These are phyloP conservation scores for Afroboletus lepidellus DNA, from an alignment of 1,284 basidiomycete genomes.

Conservation along the genomic window DNA sequence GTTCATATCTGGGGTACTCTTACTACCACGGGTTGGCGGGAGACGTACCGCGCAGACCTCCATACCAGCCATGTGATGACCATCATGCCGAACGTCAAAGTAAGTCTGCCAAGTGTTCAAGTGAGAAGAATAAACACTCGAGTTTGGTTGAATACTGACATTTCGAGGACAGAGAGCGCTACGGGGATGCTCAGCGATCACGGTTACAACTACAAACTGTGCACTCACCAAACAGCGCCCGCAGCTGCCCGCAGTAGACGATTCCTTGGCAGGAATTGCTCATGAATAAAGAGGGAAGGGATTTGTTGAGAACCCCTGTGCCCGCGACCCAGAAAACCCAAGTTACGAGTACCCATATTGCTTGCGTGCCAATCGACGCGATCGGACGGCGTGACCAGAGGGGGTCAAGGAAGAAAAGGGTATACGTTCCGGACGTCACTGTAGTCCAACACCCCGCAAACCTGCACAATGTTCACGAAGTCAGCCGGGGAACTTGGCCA, in stretches of 20 bases:
- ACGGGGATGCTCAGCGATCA: slow-evolving; percentile 11
- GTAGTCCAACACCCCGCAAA: slow-evolving; percentile 58
- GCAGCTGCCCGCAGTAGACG: slow-evolving; percentile 55
- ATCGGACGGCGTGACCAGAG: slow-evolving; percentile 48
- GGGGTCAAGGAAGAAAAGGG: slow-evolving; percentile 56
- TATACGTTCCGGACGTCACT: slow-evolving; percentile 47
- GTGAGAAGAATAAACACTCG: slow-evolving; percentile 5
- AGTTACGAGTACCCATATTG: slow-evolving; percentile 52
- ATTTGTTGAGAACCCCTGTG: slow-evolving; percentile 45
- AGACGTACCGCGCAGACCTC: slow-evolving; percentile 42
- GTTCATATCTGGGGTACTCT: slow-evolving; percentile 28
- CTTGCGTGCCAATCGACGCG: slow-evolving; percentile 55
- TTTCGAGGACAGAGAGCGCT: slow-evolving; percentile 47
- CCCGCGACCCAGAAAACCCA: slow-evolving; percentile 58
- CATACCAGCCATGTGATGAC: slow-evolving; percentile 48
- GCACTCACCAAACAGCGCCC: slow-evolving; percentile 46
- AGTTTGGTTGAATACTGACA: slow-evolving; percentile 35
- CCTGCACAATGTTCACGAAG: slow-evolving; percentile 48
- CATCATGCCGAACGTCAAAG: slow-evolving; percentile 44
- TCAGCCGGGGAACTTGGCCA: slow-evolving; percentile 8
- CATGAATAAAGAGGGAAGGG: slow-evolving; percentile 42
- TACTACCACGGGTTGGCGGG: slow-evolving; percentile 32
- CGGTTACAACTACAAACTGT: background rate
- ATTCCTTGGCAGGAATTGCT: slow-evolving; percentile 38
- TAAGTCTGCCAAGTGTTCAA: slow-evolving; percentile 32